phyloP scores from a whole-genome alignment of 257 asterid species.

The Schizonepeta tenuifolia region DNA sequence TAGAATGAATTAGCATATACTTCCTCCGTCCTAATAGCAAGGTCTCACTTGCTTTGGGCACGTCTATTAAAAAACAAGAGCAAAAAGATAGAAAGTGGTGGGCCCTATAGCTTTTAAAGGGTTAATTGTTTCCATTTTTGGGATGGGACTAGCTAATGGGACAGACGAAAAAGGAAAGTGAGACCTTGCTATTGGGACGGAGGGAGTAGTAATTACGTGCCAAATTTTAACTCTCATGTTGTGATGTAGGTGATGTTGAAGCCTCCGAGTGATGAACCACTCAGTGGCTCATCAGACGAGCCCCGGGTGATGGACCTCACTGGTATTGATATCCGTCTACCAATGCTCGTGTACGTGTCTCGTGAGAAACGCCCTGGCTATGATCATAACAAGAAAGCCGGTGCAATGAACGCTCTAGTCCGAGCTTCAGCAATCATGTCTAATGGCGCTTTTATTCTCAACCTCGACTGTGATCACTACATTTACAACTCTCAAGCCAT shows the following conservation, averaged over 20 bases:
- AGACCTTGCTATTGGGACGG: too few species aligned
- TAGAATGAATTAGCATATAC: too few species aligned
- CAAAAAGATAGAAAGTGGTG: too few species aligned
- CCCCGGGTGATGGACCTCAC: constrained; percentile 49
- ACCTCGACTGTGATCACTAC: constrained; percentile 23
- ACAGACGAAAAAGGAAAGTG: too few species aligned
- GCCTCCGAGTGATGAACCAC: constrained; percentile 84
- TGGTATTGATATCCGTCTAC: constrained; percentile 71
- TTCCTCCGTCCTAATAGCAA: too few species aligned
- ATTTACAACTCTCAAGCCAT: constrained; percentile 22
- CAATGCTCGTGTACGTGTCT: constrained; percentile 79
- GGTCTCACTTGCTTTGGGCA: too few species aligned
- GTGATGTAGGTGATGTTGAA: constrained; percentile 71
- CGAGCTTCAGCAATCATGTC: constrained; percentile 89
- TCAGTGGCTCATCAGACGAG: constrained; percentile 55
- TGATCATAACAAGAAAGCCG: constrained; percentile 84
- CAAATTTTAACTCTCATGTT: neutral
- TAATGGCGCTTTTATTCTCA: constrained; percentile 26
- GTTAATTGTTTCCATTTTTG: too few species aligned
- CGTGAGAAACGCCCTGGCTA: constrained; percentile 87
- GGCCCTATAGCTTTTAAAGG: too few species aligned
- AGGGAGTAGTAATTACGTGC: too few species aligned
- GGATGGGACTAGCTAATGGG: too few species aligned
- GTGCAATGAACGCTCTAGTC: constrained; percentile 84
- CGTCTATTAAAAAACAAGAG: too few species aligned